phyloP scores from a whole-genome alignment of 2,329 filamentous ascomycete genomes.

The Diaporthe amygdali region DNA sequence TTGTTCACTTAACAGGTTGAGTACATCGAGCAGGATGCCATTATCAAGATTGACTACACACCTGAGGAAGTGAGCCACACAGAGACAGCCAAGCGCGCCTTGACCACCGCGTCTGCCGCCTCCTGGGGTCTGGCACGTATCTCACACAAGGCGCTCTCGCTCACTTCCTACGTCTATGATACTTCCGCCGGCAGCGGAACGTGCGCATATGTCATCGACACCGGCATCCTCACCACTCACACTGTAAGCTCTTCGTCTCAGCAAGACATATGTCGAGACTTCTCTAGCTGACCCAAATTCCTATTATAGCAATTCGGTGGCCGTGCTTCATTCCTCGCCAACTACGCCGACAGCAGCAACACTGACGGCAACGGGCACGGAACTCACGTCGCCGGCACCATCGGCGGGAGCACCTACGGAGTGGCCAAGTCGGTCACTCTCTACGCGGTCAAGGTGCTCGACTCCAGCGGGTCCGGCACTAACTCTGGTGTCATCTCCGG shows the following conservation, averaged over 20 bases:
- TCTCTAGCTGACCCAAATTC: background rate
- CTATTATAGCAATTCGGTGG: slow-evolving; percentile 30
- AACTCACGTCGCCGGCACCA: slow-evolving; percentile 39
- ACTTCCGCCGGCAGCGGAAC: slow-evolving; percentile 29
- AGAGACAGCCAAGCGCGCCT: background rate
- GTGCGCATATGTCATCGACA: slow-evolving; percentile 52
- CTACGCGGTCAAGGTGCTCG: slow-evolving; percentile 39
- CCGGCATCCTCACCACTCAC: slow-evolving; percentile 46
- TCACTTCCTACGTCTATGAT: slow-evolving; percentile 32
- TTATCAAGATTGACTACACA: background rate
- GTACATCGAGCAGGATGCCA: slow-evolving; percentile 9
- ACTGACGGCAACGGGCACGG: slow-evolving; percentile 37
- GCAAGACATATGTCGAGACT: background rate
- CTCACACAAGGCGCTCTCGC: slow-evolving; percentile 28
- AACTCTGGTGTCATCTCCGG: slow-evolving; percentile 29
- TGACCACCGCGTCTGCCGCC: slow-evolving; percentile 4
- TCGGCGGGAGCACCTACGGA: slow-evolving; percentile 36
- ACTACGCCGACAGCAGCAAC: slow-evolving; percentile 30
- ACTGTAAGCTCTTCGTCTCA: background rate
- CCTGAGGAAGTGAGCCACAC: slow-evolving; percentile 1
- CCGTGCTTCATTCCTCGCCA: slow-evolving; percentile 36
- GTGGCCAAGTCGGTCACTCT: slow-evolving; percentile 37
- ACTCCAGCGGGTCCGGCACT: background rate
- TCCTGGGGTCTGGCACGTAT: slow-evolving; percentile 36
- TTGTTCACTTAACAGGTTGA: background rate